These are phyloP conservation scores for Xylariomycetidae sp. DNA, from an alignment of 2,329 filamentous ascomycete species.

Conservation along the genomic window DNA sequence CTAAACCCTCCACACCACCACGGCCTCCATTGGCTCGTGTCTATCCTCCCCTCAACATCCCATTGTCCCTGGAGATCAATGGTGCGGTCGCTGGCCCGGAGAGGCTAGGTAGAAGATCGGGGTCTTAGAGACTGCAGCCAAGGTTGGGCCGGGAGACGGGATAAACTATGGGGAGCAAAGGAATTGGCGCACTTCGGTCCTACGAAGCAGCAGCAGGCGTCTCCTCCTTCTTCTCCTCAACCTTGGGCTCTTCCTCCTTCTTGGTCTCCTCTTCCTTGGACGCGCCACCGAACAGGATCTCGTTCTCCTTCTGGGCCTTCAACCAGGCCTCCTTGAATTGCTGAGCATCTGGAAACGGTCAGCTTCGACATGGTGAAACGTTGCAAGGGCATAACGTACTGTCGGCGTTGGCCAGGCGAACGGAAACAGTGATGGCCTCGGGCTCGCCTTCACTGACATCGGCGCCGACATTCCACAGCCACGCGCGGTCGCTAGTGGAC, in stretches of 20 bases:
- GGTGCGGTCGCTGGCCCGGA: too few relatives aligned
- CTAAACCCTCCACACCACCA: constrained; percentile 5
- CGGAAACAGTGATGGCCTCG: constrained; percentile 91
- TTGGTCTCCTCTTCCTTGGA: constrained; percentile 30
- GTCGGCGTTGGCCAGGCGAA: constrained; percentile 95
- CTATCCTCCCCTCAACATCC: too few relatives aligned
- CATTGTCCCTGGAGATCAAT: too few relatives aligned
- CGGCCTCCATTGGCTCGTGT: constrained; percentile 1
- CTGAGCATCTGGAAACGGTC: constrained; percentile 70
- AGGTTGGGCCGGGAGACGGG: too few relatives aligned
- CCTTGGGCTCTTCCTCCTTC: constrained; percentile 21
- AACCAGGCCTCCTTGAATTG: constrained; percentile 96
- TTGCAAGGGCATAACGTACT: constrained; percentile 54
- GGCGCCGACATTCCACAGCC: constrained; percentile 98
- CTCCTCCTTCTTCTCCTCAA: constrained; percentile 21
- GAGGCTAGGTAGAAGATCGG: too few relatives aligned
- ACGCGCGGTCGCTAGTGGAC: constrained; percentile 94
- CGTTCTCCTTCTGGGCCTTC: constrained; percentile 95
- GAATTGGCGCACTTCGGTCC: too few relatives aligned
- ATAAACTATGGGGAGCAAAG: too few relatives aligned
- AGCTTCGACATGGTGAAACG: constrained; percentile 11
- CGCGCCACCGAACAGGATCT: constrained; percentile 82
- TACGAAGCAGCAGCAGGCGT: constrained; percentile 11
- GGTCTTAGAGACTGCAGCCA: too few relatives aligned
- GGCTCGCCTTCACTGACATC: constrained; percentile 98